Percentiles rank a stretch among this genome's conserved stretches.
Evolutionary conservation across 805 yeast genomes (phyloP).

Genomic region (Candida taoyuanica): DNA sequence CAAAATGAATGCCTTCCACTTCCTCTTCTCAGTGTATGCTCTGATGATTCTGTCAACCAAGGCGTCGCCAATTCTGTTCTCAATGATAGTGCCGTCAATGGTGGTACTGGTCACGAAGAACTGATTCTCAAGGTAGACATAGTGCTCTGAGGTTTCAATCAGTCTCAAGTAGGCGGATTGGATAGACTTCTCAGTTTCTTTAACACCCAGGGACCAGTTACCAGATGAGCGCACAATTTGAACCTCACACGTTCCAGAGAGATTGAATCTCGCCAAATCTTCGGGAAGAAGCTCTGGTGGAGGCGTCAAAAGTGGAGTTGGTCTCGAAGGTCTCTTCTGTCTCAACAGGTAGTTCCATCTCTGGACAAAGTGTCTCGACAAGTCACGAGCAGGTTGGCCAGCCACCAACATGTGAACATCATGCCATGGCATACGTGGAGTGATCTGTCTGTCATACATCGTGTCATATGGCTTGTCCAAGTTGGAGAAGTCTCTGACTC

Average conservation of each 20-base stretch:
- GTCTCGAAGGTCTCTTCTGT: constrained; percentile 91
- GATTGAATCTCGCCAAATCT: constrained; percentile 51
- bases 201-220: constrained; percentile 87
- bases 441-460: constrained; percentile 75
- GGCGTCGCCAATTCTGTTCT: constrained; percentile 93
- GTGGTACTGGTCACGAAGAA: constrained; percentile 89
- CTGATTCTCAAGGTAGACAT: constrained; percentile 92
- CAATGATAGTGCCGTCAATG: constrained; percentile 76
- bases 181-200: constrained; percentile 81
- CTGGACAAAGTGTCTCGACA: constrained; percentile 92
- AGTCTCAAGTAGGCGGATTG: constrained; percentile 88
- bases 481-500: constrained; percentile 80
- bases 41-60: constrained; percentile 91
- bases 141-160: constrained; percentile 89
- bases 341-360: constrained; percentile 94
- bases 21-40: constrained; percentile 70
- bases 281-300: constrained; percentile 80
- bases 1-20: constrained; percentile 87
- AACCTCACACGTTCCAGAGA: constrained; percentile 85
- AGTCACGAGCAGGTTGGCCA: constrained; percentile 91
- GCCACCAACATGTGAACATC: constrained; percentile 95
- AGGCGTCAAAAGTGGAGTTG: constrained; percentile 87
- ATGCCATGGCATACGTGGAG: constrained; percentile 99
- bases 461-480: constrained; percentile 85
- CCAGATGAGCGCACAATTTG: constrained; percentile 89